phyloP scores from a whole-genome alignment of 2,329 filamentous ascomycete genomes.

The Alternaria longipes region DNA sequence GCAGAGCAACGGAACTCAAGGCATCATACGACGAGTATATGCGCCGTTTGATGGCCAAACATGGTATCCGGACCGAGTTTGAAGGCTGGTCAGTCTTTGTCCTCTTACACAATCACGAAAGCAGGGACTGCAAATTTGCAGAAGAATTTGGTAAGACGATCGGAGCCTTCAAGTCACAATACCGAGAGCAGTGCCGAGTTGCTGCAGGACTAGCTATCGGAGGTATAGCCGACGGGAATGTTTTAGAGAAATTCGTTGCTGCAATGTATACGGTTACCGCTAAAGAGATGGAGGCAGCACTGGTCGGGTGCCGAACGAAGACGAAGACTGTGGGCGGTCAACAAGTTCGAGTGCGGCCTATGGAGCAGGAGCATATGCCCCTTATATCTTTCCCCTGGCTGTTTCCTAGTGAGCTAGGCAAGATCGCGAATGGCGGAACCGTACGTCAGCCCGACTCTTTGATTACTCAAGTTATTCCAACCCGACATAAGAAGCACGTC shows the following conservation, averaged over 20 bases:
- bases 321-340: conserved; percentile 51
- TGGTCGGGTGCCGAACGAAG: conserved; percentile 59
- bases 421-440: conserved; percentile 65
- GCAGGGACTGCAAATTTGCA: conserved; percentile 83
- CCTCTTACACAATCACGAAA: conserved; percentile 75
- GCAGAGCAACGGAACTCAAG: conserved; percentile 74
- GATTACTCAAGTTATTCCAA: neutral
- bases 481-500: conserved; percentile 18
- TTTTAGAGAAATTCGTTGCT: conserved; percentile 76
- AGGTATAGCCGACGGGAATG: conserved; percentile 45
- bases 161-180: conserved; percentile 71
- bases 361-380: conserved; percentile 70
- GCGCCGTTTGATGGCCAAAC: conserved; percentile 82
- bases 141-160: conserved; percentile 81
- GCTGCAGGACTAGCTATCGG: conserved; percentile 61
- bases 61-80: conserved; percentile 85
- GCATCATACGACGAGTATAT: conserved; percentile 78
- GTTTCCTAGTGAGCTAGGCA: conserved; percentile 76
- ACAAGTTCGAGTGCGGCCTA: conserved; percentile 49
- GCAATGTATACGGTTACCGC: conserved; percentile 90
- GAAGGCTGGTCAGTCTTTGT: conserved; percentile 91
- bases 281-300: conserved; percentile 70
- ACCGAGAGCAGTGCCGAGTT: conserved; percentile 71
- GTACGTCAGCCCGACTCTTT: conserved; percentile 4
- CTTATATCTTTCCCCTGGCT: conserved; percentile 96